Percentiles rank a stretch among this genome's conserved stretches.
Conservation (phyloP, 495 filamentous ascomycete genomes). For the Sphaerosporella brunnea region DNA sequence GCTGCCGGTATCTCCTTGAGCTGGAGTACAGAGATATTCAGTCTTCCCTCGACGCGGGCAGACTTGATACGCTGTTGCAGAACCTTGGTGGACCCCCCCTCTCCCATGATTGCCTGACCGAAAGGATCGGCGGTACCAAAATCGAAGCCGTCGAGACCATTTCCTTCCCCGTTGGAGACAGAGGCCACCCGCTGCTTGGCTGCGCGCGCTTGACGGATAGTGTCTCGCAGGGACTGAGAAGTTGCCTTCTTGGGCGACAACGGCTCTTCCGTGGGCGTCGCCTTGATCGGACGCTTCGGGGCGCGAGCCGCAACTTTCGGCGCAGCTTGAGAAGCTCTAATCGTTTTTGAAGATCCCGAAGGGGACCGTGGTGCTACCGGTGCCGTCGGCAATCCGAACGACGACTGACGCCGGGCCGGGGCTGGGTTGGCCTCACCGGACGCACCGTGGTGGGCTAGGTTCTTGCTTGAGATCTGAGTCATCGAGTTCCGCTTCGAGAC, state of each 20-base stretch:
- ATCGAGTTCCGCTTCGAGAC: slow-evolving; percentile 18
- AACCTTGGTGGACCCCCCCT: slow-evolving; percentile 38
- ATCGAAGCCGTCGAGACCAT: slow-evolving; percentile 36
- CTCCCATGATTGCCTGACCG: slow-evolving; percentile 42
- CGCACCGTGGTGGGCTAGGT: neutral
- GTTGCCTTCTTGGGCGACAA: slow-evolving; percentile 36
- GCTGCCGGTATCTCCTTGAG: slow-evolving; percentile 64
- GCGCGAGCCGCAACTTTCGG: slow-evolving; percentile 9
- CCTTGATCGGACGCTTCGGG: slow-evolving; percentile 2
- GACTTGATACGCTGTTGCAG: slow-evolving; percentile 57
- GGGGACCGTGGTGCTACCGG: slow-evolving; percentile 10
- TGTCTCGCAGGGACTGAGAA: slow-evolving; percentile 66
- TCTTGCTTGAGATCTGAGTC: slow-evolving; percentile 15
- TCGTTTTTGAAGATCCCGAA: slow-evolving; percentile 8
- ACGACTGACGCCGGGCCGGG: slow-evolving; percentile 12
- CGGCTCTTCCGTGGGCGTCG: slow-evolving; percentile 14
- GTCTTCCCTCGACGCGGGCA: slow-evolving; percentile 59
- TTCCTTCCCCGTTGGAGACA: slow-evolving; percentile 28
- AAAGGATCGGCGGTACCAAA: slow-evolving; percentile 48
- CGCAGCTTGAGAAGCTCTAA: slow-evolving; percentile 5
- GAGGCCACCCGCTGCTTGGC: slow-evolving; percentile 38
- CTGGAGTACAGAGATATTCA: slow-evolving; percentile 80
- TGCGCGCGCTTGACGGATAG: slow-evolving; percentile 86
- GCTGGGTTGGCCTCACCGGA: slow-evolving; percentile 9
- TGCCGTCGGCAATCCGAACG: slow-evolving; percentile 10